These are phyloP conservation scores for Heterobasidion occidentale DNA, from an alignment of 1,284 basidiomycete genomes.

Conservation along the genomic window DNA sequence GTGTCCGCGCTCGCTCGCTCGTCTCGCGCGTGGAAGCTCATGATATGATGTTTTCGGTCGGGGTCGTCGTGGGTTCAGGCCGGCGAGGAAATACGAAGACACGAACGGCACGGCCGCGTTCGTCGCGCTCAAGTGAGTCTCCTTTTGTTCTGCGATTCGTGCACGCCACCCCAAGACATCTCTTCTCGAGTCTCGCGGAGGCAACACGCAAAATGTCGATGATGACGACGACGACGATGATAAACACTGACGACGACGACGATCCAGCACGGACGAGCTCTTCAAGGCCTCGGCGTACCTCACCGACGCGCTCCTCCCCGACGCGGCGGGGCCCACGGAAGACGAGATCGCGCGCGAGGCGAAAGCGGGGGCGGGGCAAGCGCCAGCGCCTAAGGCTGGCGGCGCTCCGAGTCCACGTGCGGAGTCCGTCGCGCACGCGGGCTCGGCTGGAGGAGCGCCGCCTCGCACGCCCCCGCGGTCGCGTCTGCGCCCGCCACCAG, in stretches of 20 bases:
- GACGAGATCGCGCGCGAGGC: neutral
- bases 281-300: conserved; percentile 65
- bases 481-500: too few species aligned
- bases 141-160: neutral
- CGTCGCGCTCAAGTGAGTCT: conserved; percentile 51
- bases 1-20: conserved; percentile 1
- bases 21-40: too few species aligned
- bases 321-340: neutral
- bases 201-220: too few species aligned
- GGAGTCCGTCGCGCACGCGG: too few species aligned
- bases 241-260: neutral
- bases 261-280: conserved; percentile 56
- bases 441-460: too few species aligned
- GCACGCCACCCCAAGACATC: too few species aligned
- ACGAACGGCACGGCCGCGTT: conserved; percentile 60
- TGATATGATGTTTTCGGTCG: too few species aligned
- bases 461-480: too few species aligned
- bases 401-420: too few species aligned
- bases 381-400: too few species aligned
- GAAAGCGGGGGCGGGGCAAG: too few species aligned
- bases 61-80: conserved; percentile 22
- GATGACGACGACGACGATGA: neutral
- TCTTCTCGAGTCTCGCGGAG: too few species aligned
- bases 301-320: conserved; percentile 41
- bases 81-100: conserved; percentile 50